phyloP scores from a whole-genome alignment of 1,139 yeast species.

The Taiozyma sp. region DNA sequence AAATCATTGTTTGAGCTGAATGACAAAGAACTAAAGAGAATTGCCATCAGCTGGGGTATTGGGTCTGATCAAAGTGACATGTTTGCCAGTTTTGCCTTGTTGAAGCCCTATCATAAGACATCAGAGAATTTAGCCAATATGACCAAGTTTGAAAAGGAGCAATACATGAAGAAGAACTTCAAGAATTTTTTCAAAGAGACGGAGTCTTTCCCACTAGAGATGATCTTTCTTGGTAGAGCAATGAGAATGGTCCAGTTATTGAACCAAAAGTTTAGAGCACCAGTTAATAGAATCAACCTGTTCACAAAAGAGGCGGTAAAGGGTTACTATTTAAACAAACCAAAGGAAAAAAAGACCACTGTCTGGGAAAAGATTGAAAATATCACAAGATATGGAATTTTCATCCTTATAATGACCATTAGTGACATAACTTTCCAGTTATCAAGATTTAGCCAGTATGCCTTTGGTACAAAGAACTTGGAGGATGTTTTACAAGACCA shows the following conservation, averaged over 20 bases:
- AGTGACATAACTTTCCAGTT: conserved; percentile 36
- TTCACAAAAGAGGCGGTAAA: conserved; percentile 49
- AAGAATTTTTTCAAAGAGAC: conserved; percentile 52
- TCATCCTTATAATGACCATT: too few relatives aligned
- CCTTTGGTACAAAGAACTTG: conserved; percentile 33
- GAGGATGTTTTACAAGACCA: conserved; percentile 41
- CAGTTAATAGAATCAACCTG: conserved; percentile 63
- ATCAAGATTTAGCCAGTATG: conserved; percentile 36
- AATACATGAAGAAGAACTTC: conserved; percentile 34
- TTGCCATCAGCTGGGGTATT: conserved; percentile 64
- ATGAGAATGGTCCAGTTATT: conserved; percentile 71
- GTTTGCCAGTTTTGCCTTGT: conserved; percentile 53
- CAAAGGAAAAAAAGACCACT: conserved; percentile 2
- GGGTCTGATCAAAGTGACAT: conserved; percentile 49
- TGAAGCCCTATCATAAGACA: conserved; percentile 38
- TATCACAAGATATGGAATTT: too few relatives aligned
- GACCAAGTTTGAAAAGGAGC: conserved; percentile 34
- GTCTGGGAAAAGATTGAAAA: too few relatives aligned
- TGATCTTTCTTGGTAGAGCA: conserved; percentile 61
- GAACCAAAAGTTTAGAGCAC: conserved; percentile 62
- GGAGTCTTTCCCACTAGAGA: conserved; percentile 58
- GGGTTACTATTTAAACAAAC: conserved; percentile 19
- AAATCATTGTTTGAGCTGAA: conserved; percentile 52
- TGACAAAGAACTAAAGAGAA: conserved; percentile 38
- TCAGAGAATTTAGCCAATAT: conserved; percentile 22